Percentiles rank a stretch among this genome's conserved stretches.
phyloP scores from a whole-genome alignment of 2,329 filamentous ascomycete genomes.

The Orbilia blumenaviensis region DNA sequence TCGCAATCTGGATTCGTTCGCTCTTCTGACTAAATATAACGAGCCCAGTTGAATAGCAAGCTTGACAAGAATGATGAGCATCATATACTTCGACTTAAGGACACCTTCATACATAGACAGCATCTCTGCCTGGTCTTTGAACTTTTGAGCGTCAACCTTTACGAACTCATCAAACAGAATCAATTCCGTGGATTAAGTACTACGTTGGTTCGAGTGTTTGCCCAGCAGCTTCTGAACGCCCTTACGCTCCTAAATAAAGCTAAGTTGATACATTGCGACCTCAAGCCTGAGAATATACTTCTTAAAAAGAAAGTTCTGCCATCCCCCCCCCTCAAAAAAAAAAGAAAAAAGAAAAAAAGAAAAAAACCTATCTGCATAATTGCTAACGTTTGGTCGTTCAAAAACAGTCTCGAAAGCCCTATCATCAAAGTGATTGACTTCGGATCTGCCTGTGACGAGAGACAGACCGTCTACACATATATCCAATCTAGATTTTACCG shows the following conservation, averaged over 20 bases:
- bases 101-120: slow-evolving; percentile 97
- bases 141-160: slow-evolving; percentile 93
- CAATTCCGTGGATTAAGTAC: slow-evolving; percentile 98
- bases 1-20: slow-evolving; percentile 51
- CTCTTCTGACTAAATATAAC: slow-evolving; percentile 56
- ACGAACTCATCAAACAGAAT: slow-evolving; percentile 99
- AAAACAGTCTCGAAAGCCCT: slow-evolving; percentile 81
- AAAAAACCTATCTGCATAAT: too few relatives aligned
- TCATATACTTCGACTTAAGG: slow-evolving; percentile 90
- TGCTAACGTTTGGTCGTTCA: slow-evolving; percentile 5
- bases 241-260: slow-evolving; percentile 93
- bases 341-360: too few relatives aligned
- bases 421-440: slow-evolving; percentile 99
- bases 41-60: slow-evolving; percentile 84
- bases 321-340: too few relatives aligned
- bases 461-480: slow-evolving; percentile 98
- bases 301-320: slow-evolving; percentile 77
- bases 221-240: slow-evolving; percentile 93
- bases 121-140: slow-evolving; percentile 97
- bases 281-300: slow-evolving; percentile 97
- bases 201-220: slow-evolving; percentile 94
- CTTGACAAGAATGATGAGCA: slow-evolving; percentile 99
- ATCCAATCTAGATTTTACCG: slow-evolving; percentile 98
- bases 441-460: slow-evolving; percentile 95
- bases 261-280: slow-evolving; percentile 93